These are phyloP conservation scores for Apiospora phragmitis DNA, from an alignment of 2,329 filamentous ascomycete species.

Conservation along the genomic window DNA sequence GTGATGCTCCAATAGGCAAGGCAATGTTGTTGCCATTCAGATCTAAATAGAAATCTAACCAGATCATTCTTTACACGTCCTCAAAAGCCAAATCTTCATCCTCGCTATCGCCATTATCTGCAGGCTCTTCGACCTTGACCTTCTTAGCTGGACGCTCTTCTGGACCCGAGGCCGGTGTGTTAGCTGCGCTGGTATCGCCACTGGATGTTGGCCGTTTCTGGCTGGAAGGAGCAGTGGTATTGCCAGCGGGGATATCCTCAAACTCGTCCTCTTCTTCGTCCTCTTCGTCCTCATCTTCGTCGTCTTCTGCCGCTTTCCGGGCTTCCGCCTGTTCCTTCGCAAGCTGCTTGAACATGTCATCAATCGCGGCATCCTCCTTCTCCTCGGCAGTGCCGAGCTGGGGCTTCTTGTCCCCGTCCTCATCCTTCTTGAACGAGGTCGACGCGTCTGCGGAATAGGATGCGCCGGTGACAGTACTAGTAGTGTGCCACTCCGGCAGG, in stretches of 20 bases:
- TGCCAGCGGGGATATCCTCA: conserved; percentile 29
- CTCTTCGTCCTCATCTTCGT: conserved; percentile 43
- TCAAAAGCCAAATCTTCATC: conserved; percentile 47
- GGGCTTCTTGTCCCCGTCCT: conserved; percentile 36
- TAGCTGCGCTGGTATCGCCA: conserved; percentile 31
- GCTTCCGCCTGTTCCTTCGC: conserved; percentile 59
- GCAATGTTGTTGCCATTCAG: neutral
- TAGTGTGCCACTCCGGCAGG: conserved; percentile 70
- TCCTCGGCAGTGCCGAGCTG: conserved; percentile 50
- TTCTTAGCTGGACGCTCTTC: conserved; percentile 52
- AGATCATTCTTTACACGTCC: conserved; percentile 36
- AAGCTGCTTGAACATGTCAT: conserved; percentile 67
- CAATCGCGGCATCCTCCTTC: conserved; percentile 59
- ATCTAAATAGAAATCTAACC: neutral
- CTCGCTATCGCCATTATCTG: conserved; percentile 33
- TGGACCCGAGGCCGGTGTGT: conserved; percentile 29
- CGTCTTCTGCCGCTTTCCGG: conserved; percentile 49
- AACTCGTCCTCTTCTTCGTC: conserved; percentile 34
- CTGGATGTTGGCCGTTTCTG: conserved; percentile 31
- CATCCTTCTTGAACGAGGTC: conserved; percentile 34
- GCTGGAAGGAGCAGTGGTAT: conserved; percentile 23
- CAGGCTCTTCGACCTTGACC: conserved; percentile 49
- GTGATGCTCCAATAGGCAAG: neutral
- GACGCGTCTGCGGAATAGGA: conserved; percentile 43
- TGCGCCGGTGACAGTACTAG: conserved; percentile 67